Evolutionary conservation across 1,284 basidiomycete species (phyloP).

Genomic region (Puccinia sorghi): DNA sequence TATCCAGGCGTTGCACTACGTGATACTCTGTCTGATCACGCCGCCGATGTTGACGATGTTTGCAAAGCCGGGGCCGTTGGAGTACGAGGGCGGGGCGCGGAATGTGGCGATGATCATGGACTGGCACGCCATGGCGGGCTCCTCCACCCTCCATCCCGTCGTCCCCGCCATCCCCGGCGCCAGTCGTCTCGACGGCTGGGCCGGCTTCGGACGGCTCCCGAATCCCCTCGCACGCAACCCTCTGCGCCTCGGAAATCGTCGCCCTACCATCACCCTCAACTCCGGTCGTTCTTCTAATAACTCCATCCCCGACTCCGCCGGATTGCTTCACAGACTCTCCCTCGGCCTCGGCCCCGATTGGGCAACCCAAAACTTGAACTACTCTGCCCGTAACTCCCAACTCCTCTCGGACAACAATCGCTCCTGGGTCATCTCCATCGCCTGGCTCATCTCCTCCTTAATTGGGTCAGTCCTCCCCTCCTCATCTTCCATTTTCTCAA

Average conservation of each 20-base stretch:
- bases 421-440: constrained; percentile 21
- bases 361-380: background rate
- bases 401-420: background rate
- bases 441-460: constrained; percentile 34
- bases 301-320: background rate
- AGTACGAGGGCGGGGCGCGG: constrained; percentile 79
- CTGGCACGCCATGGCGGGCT: constrained; percentile 89
- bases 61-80: constrained; percentile 71
- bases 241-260: background rate
- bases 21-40: constrained; percentile 77
- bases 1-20: constrained; percentile 87
- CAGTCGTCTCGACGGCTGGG: constrained; percentile 32
- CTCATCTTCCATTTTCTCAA: no score
- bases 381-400: background rate
- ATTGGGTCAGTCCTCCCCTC: constrained; percentile 29
- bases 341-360: constrained; percentile 13
- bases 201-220: constrained; percentile 29
- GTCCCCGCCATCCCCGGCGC: constrained; percentile 62
- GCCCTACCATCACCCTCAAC: background rate
- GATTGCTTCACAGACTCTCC: background rate
- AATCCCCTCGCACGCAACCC: constrained; percentile 11
- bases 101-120: constrained; percentile 93
- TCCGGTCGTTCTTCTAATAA: background rate
- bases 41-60: constrained; percentile 76
- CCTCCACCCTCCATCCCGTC: constrained; percentile 69